A percentile compares a stretch with the other conserved stretches of the same genome.
Evolutionary conservation across 1,139 yeast genomes (phyloP).

Genomic region (Zhuliangozyma blackwelliae): DNA sequence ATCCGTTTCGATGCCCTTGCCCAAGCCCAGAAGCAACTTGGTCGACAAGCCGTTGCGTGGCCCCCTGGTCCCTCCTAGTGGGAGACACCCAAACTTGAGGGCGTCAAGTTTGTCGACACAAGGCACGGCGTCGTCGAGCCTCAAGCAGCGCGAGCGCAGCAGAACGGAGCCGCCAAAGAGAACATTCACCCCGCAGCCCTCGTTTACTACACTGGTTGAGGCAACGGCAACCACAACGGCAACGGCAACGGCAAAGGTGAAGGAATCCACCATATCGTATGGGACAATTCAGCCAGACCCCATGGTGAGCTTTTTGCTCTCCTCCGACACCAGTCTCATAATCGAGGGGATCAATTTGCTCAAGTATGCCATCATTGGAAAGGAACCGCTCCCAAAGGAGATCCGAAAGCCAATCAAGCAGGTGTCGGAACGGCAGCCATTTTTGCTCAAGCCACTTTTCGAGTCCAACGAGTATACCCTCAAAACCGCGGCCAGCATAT

Average conservation of each 20-base stretch:
- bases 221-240: not conserved
- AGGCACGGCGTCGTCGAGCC: slow-evolving; percentile 1
- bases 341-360: slow-evolving; percentile 36
- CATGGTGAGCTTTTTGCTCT: slow-evolving; percentile 31
- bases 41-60: not conserved
- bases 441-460: slow-evolving; percentile 27
- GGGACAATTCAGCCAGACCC: slow-evolving; percentile 19
- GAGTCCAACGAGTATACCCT: slow-evolving; percentile 22
- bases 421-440: slow-evolving; percentile 28
- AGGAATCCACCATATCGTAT: not conserved
- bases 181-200: not conserved
- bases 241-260: not conserved
- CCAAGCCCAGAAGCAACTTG: slow-evolving; percentile 1
- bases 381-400: slow-evolving; percentile 30
- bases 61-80: too few species aligned
- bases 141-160: slow-evolving; percentile 6
- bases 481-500: slow-evolving; percentile 21
- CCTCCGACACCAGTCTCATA: slow-evolving; percentile 23
- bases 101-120: slow-evolving; percentile 9
- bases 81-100: not conserved
- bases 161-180: slow-evolving; percentile 6
- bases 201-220: not conserved
- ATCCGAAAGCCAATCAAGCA: slow-evolving; percentile 18
- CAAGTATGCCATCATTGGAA: slow-evolving; percentile 35
- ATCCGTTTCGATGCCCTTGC: not conserved